These are phyloP conservation scores for Isabelozyma rhagii DNA, from an alignment of 805 yeast species.

Conservation along the genomic window DNA sequence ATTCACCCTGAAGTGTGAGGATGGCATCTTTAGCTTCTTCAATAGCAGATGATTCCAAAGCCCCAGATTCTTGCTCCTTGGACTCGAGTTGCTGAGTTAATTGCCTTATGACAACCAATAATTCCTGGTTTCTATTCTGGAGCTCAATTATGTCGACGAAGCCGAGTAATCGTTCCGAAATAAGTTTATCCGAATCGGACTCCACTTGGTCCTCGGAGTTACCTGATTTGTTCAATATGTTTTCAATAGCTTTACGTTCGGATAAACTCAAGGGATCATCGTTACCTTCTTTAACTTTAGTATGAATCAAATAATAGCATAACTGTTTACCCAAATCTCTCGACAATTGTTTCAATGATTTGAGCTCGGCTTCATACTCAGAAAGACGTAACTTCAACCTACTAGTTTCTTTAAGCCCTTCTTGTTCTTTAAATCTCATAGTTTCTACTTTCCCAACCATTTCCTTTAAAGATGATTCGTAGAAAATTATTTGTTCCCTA, in stretches of 20 bases:
- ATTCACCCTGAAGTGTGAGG: conserved; percentile 55
- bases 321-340: conserved; percentile 80
- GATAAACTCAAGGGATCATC: conserved; percentile 59
- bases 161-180: conserved; percentile 68
- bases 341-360: conserved; percentile 52
- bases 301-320: conserved; percentile 67
- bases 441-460: conserved; percentile 51
- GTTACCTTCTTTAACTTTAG: conserved; percentile 53
- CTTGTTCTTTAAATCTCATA: conserved; percentile 48
- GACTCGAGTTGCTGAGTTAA: conserved; percentile 70
- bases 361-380: conserved; percentile 47
- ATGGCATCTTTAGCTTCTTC: conserved; percentile 71
- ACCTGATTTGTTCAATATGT: conserved; percentile 43
- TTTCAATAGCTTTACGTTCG: conserved; percentile 64
- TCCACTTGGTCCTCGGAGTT: conserved; percentile 23
- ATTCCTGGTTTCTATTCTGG: conserved; percentile 70
- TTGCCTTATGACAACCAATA: conserved; percentile 64
- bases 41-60: conserved; percentile 46
- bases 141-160: conserved; percentile 68
- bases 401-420: conserved; percentile 36
- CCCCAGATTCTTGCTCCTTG: conserved; percentile 46
- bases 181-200: conserved; percentile 69
- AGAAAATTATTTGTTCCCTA: conserved; percentile 56
- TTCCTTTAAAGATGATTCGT: conserved; percentile 51
- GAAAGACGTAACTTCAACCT: conserved; percentile 27